Percentiles rank a stretch among this genome's conserved stretches.
phyloP scores from a whole-genome alignment of 2,329 filamentous ascomycete species.

The Arthrobotrys pseudoclavata region DNA sequence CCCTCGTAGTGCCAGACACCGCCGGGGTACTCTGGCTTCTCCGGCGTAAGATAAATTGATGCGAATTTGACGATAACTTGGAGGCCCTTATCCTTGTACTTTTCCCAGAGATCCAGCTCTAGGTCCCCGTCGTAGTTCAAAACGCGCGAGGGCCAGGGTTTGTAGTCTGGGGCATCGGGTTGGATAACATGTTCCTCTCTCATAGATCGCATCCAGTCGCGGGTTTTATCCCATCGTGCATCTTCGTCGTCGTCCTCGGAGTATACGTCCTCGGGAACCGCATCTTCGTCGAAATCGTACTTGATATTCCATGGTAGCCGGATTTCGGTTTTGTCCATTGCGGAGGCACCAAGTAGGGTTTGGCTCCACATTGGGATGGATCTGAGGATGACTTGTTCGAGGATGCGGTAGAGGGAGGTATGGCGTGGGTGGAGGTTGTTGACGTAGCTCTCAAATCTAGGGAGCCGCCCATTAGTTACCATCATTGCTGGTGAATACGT shows the following conservation, averaged over 20 bases:
- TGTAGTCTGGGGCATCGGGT: conserved; percentile 54
- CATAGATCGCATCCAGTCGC: conserved; percentile 60
- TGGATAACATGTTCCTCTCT: conserved; percentile 48
- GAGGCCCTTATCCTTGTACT: conserved; percentile 67
- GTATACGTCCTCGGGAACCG: conserved; percentile 1
- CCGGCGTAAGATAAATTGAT: conserved; percentile 73
- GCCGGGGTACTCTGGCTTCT: conserved; percentile 71
- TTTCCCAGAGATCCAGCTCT: conserved; percentile 34
- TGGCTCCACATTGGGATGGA: conserved; percentile 66
- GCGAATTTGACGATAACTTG: conserved; percentile 77
- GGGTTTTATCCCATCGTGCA: conserved; percentile 24
- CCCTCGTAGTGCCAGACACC: conserved; percentile 73
- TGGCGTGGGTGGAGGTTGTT: conserved; percentile 68
- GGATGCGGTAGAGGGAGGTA: conserved; percentile 65
- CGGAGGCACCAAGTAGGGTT: conserved; percentile 60
- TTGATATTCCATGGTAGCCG: conserved; percentile 61
- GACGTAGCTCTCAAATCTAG: conserved; percentile 67
- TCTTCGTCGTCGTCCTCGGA: conserved; percentile 46
- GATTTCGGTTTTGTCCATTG: conserved; percentile 38
- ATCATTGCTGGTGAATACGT: conserved; percentile 24
- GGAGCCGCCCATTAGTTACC: neutral
- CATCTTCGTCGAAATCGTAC: conserved; percentile 64
- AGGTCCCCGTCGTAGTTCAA: neutral
- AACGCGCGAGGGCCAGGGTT: conserved; percentile 59
- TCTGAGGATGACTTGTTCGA: conserved; percentile 65